Base-by-base conservation (phyloP, 352 stramenopile species). In the Thalassiosira mediterranea region DNA sequence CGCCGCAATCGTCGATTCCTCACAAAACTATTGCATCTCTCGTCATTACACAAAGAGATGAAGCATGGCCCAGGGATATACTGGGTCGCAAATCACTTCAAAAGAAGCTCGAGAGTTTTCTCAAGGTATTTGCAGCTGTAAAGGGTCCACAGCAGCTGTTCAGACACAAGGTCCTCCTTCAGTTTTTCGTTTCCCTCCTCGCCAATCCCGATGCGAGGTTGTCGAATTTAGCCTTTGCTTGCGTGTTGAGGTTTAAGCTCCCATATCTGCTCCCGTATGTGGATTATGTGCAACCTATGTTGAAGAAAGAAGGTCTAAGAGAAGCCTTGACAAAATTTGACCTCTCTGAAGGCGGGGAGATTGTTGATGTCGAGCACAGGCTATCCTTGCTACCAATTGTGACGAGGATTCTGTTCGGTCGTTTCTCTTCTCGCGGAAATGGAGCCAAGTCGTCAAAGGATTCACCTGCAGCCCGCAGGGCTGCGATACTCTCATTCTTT, bases 381-480 rank as follows among this genome's bases (percentile, higher is more conserved):
- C 51, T 71, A 10, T 34, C 70, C 1, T 60, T 94, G 0, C 51
- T 92, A n/a, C 77, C 80, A 25, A 76, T 93, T 40, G 60, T 93
- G 10, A 83, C 77, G n/a, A 70, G 89, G 64, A 89, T 94, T 47
- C 64, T 94, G 17, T 93, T 92, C 72, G 89, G 89, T 11, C 80
- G 86, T 53, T 59, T 94, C 17, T 84, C 79, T 42, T 57, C 86
- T 31, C 49, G 74, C 32, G 75, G 75, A 10, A 79, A 62, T 58
- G 68, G 71, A 25, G 59, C 67, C 5, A 87, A 86, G 79, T 86
- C 81, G 15, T 82, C 76, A 23, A 93, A 91, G 72, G 85, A 94
- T 79, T 87, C 87, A 52, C 88, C 87, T 32, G 64, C 75, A 42
- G 70, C 83, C 11, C 70, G 81, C 46, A 64, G 88, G 68, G 72